Percentiles rank a stretch among this genome's conserved stretches.
phyloP scores from a whole-genome alignment of 768 basidiomycete genomes.

The Holtermanniella nyarrowii region DNA sequence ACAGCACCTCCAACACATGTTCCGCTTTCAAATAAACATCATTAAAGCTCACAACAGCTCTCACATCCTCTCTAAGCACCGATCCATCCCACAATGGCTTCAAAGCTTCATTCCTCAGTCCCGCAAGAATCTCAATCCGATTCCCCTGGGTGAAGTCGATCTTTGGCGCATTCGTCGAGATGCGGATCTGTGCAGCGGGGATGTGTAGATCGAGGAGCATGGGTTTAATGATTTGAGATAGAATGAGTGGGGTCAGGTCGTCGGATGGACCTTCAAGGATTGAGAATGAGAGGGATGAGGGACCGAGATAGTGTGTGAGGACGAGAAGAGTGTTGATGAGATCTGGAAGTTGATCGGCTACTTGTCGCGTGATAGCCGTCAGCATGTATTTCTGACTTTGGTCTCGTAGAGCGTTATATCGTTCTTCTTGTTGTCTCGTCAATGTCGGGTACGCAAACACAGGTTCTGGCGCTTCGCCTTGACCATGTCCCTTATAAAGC shows the following conservation, averaged over 20 bases:
- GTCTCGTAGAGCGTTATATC: constrained; percentile 22
- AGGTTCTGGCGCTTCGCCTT: constrained; percentile 7
- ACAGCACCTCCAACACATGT: constrained; percentile 34
- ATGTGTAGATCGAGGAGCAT: constrained; percentile 22
- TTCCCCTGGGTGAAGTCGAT: constrained; percentile 32
- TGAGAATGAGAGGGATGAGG: constrained; percentile 20
- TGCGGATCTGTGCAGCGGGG: constrained; percentile 12
- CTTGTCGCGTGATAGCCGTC: constrained; percentile 29
- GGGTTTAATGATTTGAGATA: constrained; percentile 23
- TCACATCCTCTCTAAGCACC: constrained; percentile 11
- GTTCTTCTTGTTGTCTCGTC: constrained; percentile 16
- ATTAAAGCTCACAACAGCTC: constrained; percentile 32
- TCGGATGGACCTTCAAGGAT: constrained; percentile 37
- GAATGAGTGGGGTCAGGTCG: constrained; percentile 27
- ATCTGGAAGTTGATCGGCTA: constrained; percentile 33
- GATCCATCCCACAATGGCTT: constrained; percentile 26
- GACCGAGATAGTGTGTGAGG: constrained; percentile 22
- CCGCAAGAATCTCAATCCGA: constrained; percentile 34
- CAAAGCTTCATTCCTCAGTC: constrained; percentile 32
- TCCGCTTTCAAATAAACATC: constrained; percentile 33
- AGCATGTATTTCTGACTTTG: constrained; percentile 23
- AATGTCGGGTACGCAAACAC: constrained; percentile 18
- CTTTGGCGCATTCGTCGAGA: constrained; percentile 20
- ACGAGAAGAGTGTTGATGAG: constrained; percentile 30
- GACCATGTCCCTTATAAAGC: background rate